phyloP scores from a whole-genome alignment of 805 yeast species.

The Saturnispora bothae region DNA sequence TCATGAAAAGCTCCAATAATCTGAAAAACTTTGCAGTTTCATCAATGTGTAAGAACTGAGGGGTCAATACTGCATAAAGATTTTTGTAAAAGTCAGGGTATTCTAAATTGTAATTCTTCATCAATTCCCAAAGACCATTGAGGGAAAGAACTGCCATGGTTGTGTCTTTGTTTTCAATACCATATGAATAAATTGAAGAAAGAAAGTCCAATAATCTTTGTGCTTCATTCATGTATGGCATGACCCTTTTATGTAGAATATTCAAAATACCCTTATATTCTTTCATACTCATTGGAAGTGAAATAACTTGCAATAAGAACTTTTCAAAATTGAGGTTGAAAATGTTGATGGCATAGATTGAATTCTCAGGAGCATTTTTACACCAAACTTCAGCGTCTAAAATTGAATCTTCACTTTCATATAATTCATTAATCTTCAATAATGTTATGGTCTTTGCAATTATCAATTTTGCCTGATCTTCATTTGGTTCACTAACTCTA shows the following conservation, averaged over 20 bases:
- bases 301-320: slow-evolving; percentile 50
- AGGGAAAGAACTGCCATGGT: slow-evolving; percentile 53
- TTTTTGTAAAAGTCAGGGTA: slow-evolving; percentile 84
- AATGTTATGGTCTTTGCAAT: slow-evolving; percentile 34
- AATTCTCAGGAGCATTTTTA: slow-evolving; percentile 35
- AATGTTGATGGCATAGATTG: slow-evolving; percentile 23
- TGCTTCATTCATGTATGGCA: slow-evolving; percentile 74
- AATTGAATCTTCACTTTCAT: slow-evolving; percentile 27
- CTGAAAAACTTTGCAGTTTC: slow-evolving; percentile 85
- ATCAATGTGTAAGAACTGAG: slow-evolving; percentile 61
- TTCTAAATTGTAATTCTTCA: slow-evolving; percentile 73
- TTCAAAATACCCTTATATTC: slow-evolving; percentile 65
- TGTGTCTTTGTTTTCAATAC: slow-evolving; percentile 25
- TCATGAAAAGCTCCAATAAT: slow-evolving; percentile 70
- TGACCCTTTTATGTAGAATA: slow-evolving; percentile 71
- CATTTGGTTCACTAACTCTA: slow-evolving; percentile 10
- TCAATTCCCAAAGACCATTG: slow-evolving; percentile 79
- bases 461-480: slow-evolving; percentile 14
- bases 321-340: slow-evolving; percentile 63
- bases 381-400: slow-evolving; percentile 21
- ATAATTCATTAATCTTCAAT: slow-evolving; percentile 21
- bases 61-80: slow-evolving; percentile 70
- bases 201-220: slow-evolving; percentile 85
- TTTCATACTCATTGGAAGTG: slow-evolving; percentile 23
- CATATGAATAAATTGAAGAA: slow-evolving; percentile 65